Conservation (phyloP, 345 rosid genomes). For the Syzygium oleosum region DNA sequence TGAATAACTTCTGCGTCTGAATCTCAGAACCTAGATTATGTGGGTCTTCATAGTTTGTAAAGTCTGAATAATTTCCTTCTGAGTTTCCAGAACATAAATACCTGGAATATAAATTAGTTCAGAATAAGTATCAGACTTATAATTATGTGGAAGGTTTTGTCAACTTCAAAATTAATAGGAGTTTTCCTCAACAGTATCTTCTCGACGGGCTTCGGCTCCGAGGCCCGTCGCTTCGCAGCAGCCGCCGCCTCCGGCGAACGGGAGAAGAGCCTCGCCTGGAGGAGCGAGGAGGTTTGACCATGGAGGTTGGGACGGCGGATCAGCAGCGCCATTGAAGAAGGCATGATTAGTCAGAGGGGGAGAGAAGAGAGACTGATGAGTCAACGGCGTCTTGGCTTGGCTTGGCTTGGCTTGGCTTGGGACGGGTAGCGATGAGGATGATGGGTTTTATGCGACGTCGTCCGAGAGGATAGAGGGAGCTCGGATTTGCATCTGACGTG, state of each 20-base stretch:
- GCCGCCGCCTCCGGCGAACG: neutral
- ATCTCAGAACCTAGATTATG: too few relatives aligned
- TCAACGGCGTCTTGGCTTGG: neutral
- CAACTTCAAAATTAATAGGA: too few relatives aligned
- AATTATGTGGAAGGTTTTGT: too few relatives aligned
- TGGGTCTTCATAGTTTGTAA: too few relatives aligned
- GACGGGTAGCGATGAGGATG: neutral
- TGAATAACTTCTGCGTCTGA: too few relatives aligned
- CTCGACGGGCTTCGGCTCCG: constrained; percentile 26
- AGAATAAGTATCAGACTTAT: too few relatives aligned
- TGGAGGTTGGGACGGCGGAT: constrained; percentile 34
- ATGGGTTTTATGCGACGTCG: neutral
- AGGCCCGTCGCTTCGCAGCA: neutral
- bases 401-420: neutral
- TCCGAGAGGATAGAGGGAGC: neutral
- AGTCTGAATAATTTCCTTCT: too few relatives aligned
- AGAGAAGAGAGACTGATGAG: neutral
- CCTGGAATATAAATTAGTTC: too few relatives aligned
- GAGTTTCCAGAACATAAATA: too few relatives aligned
- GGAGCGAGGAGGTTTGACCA: neutral
- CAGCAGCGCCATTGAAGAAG: constrained; percentile 35
- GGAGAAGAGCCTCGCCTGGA: constrained; percentile 25
- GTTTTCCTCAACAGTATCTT: too few relatives aligned
- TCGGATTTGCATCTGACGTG: neutral
- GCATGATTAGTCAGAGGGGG: neutral